Conservation (phyloP, 352 stramenopile genomes). For the Thalassiosira livingstoniorum region DNA sequence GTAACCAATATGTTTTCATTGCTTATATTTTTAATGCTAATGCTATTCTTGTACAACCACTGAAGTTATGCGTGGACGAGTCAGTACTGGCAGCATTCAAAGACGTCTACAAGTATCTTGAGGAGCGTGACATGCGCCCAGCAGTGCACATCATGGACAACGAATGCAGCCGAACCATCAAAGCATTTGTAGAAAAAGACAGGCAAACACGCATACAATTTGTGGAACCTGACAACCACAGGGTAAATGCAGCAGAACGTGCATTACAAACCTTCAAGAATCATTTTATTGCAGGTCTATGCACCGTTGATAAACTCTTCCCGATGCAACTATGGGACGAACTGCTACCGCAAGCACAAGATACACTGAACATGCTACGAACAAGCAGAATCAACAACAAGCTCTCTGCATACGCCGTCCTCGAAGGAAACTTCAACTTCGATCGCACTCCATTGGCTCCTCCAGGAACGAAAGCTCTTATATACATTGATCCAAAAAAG, state of each 20-base stretch:
- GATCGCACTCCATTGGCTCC: no score
- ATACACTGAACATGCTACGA: no score
- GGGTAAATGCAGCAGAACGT: not conserved
- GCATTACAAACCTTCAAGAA: no score
- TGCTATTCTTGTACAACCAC: not conserved
- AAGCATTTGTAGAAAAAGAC: not conserved
- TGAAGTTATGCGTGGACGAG: not conserved
- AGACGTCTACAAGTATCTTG: not conserved
- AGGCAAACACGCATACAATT: not conserved
- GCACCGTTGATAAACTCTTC: not conserved
- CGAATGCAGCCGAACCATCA: no score
- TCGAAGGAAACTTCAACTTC: no score
- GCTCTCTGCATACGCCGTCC: not conserved
- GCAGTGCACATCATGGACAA: no score
- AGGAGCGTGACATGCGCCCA: no score
- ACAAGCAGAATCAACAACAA: no score
- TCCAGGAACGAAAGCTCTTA: no score
- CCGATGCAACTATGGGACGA: no score
- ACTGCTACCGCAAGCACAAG: no score
- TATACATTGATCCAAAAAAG: not conserved
- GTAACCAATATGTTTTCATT: not conserved
- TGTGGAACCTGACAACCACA: slow-evolving; percentile 22
- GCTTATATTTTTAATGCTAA: not conserved
- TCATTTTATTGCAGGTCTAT: not conserved
- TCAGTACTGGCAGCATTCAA: not conserved